Conservation (phyloP, 2,329 filamentous ascomycete species). For the Claviceps cyperi region DNA sequence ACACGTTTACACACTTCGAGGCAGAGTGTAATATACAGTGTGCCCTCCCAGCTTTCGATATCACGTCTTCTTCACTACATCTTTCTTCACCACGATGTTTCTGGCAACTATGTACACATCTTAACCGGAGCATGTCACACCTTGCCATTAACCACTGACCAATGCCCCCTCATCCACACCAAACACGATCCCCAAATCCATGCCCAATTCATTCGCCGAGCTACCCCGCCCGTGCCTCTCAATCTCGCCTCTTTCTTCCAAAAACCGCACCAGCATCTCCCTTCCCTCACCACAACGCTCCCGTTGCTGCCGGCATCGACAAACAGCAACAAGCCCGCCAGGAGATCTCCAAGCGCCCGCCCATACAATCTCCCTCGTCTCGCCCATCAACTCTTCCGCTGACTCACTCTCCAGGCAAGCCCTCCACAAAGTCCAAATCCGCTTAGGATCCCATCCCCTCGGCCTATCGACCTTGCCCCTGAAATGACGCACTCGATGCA, state of each 20-base stretch:
- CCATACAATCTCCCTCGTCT: constrained; percentile 31
- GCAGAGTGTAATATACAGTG: no score
- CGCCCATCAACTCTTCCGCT: constrained; percentile 26
- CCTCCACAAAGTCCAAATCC: constrained; percentile 27
- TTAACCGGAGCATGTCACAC: constrained; percentile 9
- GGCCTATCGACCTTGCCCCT: constrained; percentile 12
- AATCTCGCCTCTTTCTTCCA: constrained; percentile 15
- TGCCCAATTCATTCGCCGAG: constrained; percentile 14
- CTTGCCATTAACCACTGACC: constrained; percentile 8
- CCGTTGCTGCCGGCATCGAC: constrained; percentile 25
- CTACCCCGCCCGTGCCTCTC: constrained; percentile 9
- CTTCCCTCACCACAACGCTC: constrained; percentile 21
- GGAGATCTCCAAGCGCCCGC: constrained; percentile 25
- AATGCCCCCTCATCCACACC: constrained; percentile 9
- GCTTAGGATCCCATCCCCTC: constrained; percentile 15
- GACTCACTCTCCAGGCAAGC: constrained; percentile 19
- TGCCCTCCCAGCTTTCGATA: no score
- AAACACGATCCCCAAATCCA: constrained; percentile 23
- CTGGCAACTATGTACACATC: no score
- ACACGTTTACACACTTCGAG: no score
- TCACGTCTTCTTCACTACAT: no score
- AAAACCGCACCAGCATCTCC: constrained; percentile 26
- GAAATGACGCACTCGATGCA: constrained; percentile 14
- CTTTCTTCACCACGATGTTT: no score
- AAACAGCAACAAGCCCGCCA: constrained; percentile 28